phyloP scores from a whole-genome alignment of 257 asterid species.

The Mitragyna speciosa region DNA sequence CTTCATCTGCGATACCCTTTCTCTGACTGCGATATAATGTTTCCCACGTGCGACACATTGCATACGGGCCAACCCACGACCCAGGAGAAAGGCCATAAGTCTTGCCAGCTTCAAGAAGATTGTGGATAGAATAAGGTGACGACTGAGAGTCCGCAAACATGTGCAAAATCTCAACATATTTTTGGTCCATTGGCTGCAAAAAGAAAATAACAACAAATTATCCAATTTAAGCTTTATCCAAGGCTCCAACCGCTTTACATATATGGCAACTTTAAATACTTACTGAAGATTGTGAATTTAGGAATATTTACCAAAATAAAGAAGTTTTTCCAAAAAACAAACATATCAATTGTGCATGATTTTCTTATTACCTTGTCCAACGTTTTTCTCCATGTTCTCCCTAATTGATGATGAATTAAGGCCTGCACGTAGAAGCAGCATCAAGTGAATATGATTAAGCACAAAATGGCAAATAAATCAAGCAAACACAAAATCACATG shows the following conservation, averaged over 20 bases:
- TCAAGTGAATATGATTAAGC: background rate
- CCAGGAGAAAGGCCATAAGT: slow-evolving; percentile 91
- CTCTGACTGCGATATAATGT: slow-evolving; percentile 54
- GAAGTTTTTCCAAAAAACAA: background rate
- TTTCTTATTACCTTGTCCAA: slow-evolving; percentile 52
- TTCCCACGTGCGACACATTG: slow-evolving; percentile 98
- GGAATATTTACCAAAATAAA: background rate
- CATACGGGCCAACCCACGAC: slow-evolving; percentile 99
- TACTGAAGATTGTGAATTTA: background rate
- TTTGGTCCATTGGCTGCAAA: slow-evolving; percentile 66
- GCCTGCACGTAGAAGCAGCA: slow-evolving; percentile 50
- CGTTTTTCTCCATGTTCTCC: slow-evolving; percentile 94
- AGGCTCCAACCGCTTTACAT: background rate
- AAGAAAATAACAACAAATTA: slow-evolving; percentile 19
- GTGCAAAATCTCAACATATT: slow-evolving; percentile 65
- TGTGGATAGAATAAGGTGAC: slow-evolving; percentile 86
- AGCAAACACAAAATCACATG: slow-evolving; percentile 21
- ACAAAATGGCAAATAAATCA: background rate
- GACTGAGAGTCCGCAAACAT: slow-evolving; percentile 85
- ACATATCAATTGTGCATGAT: background rate
- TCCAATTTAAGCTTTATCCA: background rate
- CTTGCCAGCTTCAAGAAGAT: slow-evolving; percentile 90
- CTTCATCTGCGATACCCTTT: slow-evolving; percentile 40
- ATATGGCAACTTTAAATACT: background rate
- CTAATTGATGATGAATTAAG: slow-evolving; percentile 67